Base-by-base conservation (phyloP, 2,329 filamentous ascomycete species). In the Fusarium heterosporum region DNA sequence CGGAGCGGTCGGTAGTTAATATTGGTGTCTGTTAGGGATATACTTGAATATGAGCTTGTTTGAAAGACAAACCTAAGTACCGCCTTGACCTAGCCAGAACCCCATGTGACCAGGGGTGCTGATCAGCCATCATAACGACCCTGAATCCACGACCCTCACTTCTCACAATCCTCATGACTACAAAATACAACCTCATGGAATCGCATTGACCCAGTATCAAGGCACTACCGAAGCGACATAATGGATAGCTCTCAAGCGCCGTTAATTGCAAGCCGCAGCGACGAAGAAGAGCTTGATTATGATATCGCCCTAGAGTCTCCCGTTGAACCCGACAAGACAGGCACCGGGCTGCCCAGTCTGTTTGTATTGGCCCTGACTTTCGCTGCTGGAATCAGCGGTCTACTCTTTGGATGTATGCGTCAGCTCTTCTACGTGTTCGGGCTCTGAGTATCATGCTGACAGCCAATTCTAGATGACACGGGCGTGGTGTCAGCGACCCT, bases 401-500 rank as follows among this genome's bases (percentile, higher is more conserved):
- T 91, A 1, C 73, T 91, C 1, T 91, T 91, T 78, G 89, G 89
- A 72, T 91, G 88, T 88, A 76, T 70, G 87, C 79, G 17, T 42
- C 6, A 8, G 9, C 8, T 12, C 1, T 4, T 2, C 45, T 9
- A 8, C n/a, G 12, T 29, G 2, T 29, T 32, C 16, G 28, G 6
- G 30, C 28, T 13, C 12, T 16, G n/a, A 17, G 16, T 22, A 4
- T 26, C 14, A 14, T 34, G 57, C 52, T 64, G 39, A 67, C 53
- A 25, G 28, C 60, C 40, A 57, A 52, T 43, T 11, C 46, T 58
- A 89, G 87, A 89, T 72, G 88, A 90, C 73, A 90, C 88, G 0
- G 88, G 89, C 46, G 89, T 91, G 16, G 90, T 91, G 55, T 90
- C 88, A 30, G 87, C 88, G 4, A 90, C 88, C 1, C 81, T 91